Evolutionary conservation across 2,329 filamentous ascomycete genomes (phyloP).

Genomic region (Ceratocystis diversiconidia): DNA sequence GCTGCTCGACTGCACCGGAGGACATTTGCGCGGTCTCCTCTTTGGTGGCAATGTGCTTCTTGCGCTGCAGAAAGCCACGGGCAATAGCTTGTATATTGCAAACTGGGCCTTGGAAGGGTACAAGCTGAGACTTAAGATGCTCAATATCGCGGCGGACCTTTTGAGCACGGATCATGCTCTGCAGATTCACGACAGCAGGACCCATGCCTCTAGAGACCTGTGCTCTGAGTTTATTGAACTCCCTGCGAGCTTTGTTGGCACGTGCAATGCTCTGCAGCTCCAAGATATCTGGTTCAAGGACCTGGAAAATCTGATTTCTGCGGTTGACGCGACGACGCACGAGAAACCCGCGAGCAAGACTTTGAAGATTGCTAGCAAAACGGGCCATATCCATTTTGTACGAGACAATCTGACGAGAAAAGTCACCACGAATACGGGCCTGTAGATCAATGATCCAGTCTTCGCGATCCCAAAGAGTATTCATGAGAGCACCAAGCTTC

Average conservation of each 20-base stretch:
- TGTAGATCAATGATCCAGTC: conserved; percentile 67
- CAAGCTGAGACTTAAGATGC: conserved; percentile 43
- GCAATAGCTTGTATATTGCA: conserved; percentile 51
- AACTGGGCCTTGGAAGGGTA: conserved; percentile 47
- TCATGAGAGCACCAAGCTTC: conserved; percentile 68
- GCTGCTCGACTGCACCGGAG: conserved; percentile 37
- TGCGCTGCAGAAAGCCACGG: conserved; percentile 52
- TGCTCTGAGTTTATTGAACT: not conserved
- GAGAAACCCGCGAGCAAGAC: conserved; percentile 60
- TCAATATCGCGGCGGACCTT: conserved; percentile 47
- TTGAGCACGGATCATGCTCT: conserved; percentile 63
- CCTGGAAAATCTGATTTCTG: conserved; percentile 54
- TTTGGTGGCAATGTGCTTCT: conserved; percentile 41
- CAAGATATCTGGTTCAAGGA: conserved; percentile 56
- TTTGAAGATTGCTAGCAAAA: conserved; percentile 71
- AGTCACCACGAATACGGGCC: conserved; percentile 74
- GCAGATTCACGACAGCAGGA: conserved; percentile 33
- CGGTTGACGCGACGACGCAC: conserved; percentile 48
- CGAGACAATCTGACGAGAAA: conserved; percentile 64
- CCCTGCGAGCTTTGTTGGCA: conserved; percentile 10
- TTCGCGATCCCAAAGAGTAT: conserved; percentile 77
- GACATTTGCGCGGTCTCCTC: conserved; percentile 37
- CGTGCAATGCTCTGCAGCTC: conserved; percentile 52
- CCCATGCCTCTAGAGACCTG: conserved; percentile 6
- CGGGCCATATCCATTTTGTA: conserved; percentile 72